These are phyloP conservation scores for Rhododendron molle DNA, from an alignment of 148 eudicot genomes.

Conservation along the genomic window DNA sequence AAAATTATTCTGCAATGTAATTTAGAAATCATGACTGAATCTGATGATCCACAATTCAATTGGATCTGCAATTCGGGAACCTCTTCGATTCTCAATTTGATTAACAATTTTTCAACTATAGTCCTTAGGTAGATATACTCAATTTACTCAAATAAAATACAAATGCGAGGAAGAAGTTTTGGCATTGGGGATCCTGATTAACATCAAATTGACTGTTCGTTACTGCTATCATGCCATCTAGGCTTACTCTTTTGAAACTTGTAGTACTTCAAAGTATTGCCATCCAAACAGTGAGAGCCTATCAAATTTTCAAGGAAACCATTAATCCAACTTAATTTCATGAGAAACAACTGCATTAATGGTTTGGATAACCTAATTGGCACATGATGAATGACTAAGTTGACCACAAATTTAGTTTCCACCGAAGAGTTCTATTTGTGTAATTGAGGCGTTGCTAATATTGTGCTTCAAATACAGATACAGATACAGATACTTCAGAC, in stretches of 20 bases:
- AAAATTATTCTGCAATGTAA: neutral
- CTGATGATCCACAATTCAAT: neutral
- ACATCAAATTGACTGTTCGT: neutral
- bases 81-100: neutral
- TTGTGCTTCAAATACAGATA: slow-evolving; percentile 38
- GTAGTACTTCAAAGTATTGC: neutral
- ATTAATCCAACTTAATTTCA: neutral
- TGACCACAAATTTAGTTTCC: neutral
- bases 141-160: neutral
- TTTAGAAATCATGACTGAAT: neutral
- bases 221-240: neutral
- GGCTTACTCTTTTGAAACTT: neutral
- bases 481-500: slow-evolving; percentile 49
- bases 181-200: neutral
- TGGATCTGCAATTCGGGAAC: neutral
- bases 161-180: neutral
- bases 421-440: neutral
- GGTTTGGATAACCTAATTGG: neutral
- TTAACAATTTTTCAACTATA: neutral
- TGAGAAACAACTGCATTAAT: slow-evolving; percentile 1
- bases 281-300: neutral
- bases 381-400: neutral
- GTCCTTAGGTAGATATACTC: neutral
- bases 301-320: neutral
- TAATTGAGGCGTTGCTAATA: slow-evolving; percentile 3